phyloP scores from a whole-genome alignment of 352 stramenopile genomes.

The Pilasporangium apinafurcum region DNA sequence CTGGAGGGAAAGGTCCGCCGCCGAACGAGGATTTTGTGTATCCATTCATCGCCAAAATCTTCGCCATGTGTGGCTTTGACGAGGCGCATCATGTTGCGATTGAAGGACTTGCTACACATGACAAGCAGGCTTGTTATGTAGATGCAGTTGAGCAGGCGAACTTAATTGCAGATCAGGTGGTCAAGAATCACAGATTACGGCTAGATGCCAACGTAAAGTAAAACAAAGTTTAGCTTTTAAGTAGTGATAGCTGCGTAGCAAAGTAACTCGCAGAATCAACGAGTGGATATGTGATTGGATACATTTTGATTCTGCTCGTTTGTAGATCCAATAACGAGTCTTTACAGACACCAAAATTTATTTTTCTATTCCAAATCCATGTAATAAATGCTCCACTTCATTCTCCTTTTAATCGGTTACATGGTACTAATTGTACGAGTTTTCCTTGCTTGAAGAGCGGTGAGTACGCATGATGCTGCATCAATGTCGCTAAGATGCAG shows the following conservation, averaged over 20 bases:
- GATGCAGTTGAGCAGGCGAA: conserved; percentile 52
- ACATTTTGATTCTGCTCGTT: too few species aligned
- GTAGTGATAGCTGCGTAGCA: background rate
- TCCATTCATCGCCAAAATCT: conserved; percentile 67
- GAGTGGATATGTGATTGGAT: too few species aligned
- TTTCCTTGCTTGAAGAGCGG: conserved; percentile 47
- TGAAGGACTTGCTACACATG: conserved; percentile 44
- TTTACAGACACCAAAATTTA: too few species aligned
- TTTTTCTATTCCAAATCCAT: too few species aligned
- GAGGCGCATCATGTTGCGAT: conserved; percentile 61
- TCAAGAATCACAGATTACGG: conserved; percentile 45
- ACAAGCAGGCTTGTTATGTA: conserved; percentile 60
- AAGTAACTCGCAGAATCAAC: too few species aligned
- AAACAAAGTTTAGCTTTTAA: background rate
- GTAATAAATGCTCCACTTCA: background rate
- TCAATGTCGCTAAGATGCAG: conserved; percentile 65
- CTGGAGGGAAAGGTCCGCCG: conserved; percentile 51
- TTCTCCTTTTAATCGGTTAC: conserved; percentile 3
- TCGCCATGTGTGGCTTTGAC: conserved; percentile 71
- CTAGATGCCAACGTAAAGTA: conserved; percentile 29
- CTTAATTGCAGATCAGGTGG: conserved; percentile 46
- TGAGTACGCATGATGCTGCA: conserved; percentile 50
- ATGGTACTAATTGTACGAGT: conserved; percentile 31
- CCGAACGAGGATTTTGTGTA: conserved; percentile 60
- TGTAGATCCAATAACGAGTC: too few species aligned